Base-by-base conservation (phyloP, 208 protist genomes). In the Leishmania guyanensis region DNA sequence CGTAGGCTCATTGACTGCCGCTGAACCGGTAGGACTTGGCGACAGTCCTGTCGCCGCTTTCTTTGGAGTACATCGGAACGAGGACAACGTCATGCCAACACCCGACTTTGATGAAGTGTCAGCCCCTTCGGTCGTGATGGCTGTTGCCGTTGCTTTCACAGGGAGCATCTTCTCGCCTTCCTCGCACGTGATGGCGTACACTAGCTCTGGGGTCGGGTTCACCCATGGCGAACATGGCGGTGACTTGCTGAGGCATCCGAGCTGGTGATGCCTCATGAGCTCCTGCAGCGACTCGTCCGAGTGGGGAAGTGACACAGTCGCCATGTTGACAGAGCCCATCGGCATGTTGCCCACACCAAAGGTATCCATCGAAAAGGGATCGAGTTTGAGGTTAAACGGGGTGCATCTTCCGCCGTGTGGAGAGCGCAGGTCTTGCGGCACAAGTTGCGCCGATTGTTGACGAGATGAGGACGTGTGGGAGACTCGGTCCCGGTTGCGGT, bases 401-500 rank as follows among this genome's bases (percentile, higher is more conserved):
- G 82, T 54, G 50, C 53, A 14, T 66, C 58, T 60, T 22, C 50
- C 26, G n/a, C 71, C 48, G 9, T 9, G 51, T 29, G 50, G 16
- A 12, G n/a, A 75, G 14, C 29, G 71, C 17, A 84, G 58, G 46
- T 87, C 84, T 71, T 83, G 84, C 51, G 84, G 79, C n/a, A 75
- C 39, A 39, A 87, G 58, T 76, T 78, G 78, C 58, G 76, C 73
- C 50, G 84, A 87, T 33, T 71, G 84, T 43, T 77, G 84, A 12
- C 60, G 79, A 39, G 84, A 87, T 0, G 58, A 65, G 8, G 85
- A 73, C 9, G 65, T 66, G 66, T 78, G 69, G 51, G 82, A 81
- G 29, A 83, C 80, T 17, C 79, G 71, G 54, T 87, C 80, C 8
- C 89, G 79, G 70, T 89, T 88, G 69, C 86, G 84, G 53, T 94